phyloP scores from a whole-genome alignment of 2,329 filamentous ascomycete genomes.

The Xylariales sp. region DNA sequence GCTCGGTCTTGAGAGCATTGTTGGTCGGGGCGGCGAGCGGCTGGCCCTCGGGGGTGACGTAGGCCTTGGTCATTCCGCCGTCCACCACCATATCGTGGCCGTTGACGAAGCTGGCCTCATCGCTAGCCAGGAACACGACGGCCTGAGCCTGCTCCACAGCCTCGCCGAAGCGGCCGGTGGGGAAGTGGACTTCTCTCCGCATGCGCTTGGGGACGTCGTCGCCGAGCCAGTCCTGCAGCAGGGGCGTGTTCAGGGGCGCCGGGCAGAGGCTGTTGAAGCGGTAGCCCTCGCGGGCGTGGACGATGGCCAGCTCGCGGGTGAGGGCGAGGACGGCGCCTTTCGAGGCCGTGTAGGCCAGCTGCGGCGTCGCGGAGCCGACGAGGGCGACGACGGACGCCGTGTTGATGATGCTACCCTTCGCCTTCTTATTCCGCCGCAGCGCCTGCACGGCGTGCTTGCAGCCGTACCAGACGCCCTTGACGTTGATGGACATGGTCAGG shows the following conservation, averaged over 20 bases:
- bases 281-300: slow-evolving; percentile 88
- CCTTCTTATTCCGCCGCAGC: slow-evolving; percentile 83
- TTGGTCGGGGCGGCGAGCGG: slow-evolving; percentile 66
- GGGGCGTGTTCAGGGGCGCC: slow-evolving; percentile 89
- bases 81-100: slow-evolving; percentile 95
- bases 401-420: slow-evolving; percentile 86
- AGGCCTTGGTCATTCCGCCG: slow-evolving; percentile 94
- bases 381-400: slow-evolving; percentile 90
- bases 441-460: slow-evolving; percentile 90
- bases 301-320: slow-evolving; percentile 90
- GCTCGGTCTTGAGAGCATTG: slow-evolving; percentile 65
- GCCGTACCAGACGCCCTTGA: slow-evolving; percentile 98
- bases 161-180: slow-evolving; percentile 87
- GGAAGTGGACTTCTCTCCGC: slow-evolving; percentile 90
- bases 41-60: slow-evolving; percentile 75
- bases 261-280: slow-evolving; percentile 93
- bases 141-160: slow-evolving; percentile 94
- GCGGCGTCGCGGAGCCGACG: slow-evolving; percentile 86
- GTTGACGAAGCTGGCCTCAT: slow-evolving; percentile 91
- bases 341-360: slow-evolving; percentile 92
- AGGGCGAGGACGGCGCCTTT: slow-evolving; percentile 93
- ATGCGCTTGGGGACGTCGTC: slow-evolving; percentile 84
- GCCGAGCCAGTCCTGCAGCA: slow-evolving; percentile 93
- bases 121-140: slow-evolving; percentile 86
- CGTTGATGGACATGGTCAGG: slow-evolving; percentile 91